Base-by-base conservation (phyloP, 108 stramenopile genomes). In the Cyclotella sp. region DNA sequence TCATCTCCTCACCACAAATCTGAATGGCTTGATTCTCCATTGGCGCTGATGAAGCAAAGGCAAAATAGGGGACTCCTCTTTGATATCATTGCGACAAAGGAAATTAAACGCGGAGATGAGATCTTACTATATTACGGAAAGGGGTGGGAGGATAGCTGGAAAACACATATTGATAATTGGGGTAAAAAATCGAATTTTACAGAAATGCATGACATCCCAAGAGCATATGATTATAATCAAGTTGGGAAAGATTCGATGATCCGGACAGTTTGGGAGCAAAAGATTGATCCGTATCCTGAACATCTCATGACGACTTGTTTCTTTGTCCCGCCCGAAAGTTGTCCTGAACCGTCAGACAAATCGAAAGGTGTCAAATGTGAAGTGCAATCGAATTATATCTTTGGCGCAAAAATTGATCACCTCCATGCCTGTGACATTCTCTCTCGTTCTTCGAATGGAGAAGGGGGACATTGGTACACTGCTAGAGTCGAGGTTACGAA, bases 111-210 rank as follows among this genome's bases (percentile, higher is more conserved):
- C 12, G 86, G 82, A 0, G 92, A 93, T 68, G 92, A 93, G 68
- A 69, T 93, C 1, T 81, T 88, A 58, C 66, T 91, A 52, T 74
- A 89, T 53, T 93, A 91, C 72, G 90, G 90, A 0, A 68, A 86
- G 59, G 81, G 83, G 3, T 93, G 90, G 90, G 89, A 90, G 46
- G 51, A 77, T 6, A 87, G 85, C 21, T 91, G 88, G 90, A 71
- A 87, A 6, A 57, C 63, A 21, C 87, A 89, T 60, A 77, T 87
- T 9, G 43, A 72, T 18, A 21, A 79, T 28, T 93, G 82, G 85
- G 65, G 27, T 26, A 29, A 7, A 29, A 13, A n/a, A 7, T 21
- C 58, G 34, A 68, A 70, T 55, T 24, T 77, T 34, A 69, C 68
- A 44, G 68, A 77, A 10, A 77, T 14, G 34, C 47, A 27, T 54